Base-by-base conservation (phyloP, 768 basidiomycete species). In the Boletus rubescentipes region DNA sequence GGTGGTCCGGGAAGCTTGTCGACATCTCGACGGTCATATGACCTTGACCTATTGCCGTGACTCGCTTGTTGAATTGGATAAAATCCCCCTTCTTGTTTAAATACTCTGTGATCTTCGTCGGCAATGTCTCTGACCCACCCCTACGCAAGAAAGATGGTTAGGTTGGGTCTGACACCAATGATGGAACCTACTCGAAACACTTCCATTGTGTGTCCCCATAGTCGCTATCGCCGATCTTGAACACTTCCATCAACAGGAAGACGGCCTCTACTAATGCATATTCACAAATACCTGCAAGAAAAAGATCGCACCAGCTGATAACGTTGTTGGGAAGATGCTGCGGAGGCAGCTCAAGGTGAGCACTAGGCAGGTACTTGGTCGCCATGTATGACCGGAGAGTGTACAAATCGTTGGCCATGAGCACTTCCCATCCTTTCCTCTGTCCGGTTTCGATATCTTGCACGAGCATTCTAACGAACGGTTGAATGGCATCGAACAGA, bases 351-450 rank as follows among this genome's bases (percentile, higher is more conserved):
- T 40, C 41, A 26, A 67, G 50, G 43, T 45, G 43, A 12, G 23
- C 20, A 36, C 67, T 65, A 8, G 60, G 60, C 1, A 64, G 37
- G 34, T 67, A 66, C 49, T 64, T 59, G 20, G 51, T 29, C 29
- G 54, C 47, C 57, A 62, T 62, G 48, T 62, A 59, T 4, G 61
- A 55, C 9, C 70, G 58, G 6, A 62, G 42, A 11, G 73, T 64
- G 57, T 70, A 59, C 9, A 49, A 47, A 21, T 74, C 68, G 23
- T 60, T 62, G 20, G 49, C 48, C 61, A 49, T 64, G 49, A 73
- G 48, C 0, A 58, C 49, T 2, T 71, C 45, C 68, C 67, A 72
- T n/a, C 66, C 72, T 8, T 32, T 51, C 31, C 31, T 21, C 42
- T 43, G 30, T 8, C 55, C 56, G 14, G 57, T 58, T 46, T 62